Conservation (phyloP, 179 eudicot genomes). For the Corrigiola litoralis region DNA sequence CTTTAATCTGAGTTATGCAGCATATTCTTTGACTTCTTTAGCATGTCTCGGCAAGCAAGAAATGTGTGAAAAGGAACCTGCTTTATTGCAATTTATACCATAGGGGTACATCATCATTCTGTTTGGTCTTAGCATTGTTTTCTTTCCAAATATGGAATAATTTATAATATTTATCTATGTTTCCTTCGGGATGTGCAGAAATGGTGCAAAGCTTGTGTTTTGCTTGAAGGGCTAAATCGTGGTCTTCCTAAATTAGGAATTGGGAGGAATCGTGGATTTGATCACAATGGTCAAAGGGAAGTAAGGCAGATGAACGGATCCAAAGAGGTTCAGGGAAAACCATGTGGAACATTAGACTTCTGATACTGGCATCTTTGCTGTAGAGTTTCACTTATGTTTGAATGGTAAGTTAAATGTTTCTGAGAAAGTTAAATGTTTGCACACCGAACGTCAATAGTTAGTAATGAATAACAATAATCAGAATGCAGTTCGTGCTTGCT, state of each 20-base stretch:
- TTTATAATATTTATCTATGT: not conserved
- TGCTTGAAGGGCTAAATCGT: slow-evolving; percentile 86
- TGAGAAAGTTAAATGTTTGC: not conserved
- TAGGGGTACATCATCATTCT: not conserved
- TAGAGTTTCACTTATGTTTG: not conserved
- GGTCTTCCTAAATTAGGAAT: slow-evolving; percentile 91
- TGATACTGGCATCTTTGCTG: slow-evolving; percentile 20
- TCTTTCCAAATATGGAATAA: not conserved
- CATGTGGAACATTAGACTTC: slow-evolving; percentile 78
- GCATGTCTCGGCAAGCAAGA: no score
- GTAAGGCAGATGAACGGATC: slow-evolving; percentile 36
- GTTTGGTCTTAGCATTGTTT: not conserved
- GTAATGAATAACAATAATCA: no score
- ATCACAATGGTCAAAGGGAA: slow-evolving; percentile 26
- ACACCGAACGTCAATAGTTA: no score
- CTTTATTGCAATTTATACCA: not conserved
- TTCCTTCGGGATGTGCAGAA: slow-evolving; percentile 43
- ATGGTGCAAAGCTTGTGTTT: slow-evolving; percentile 99
- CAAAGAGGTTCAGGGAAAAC: slow-evolving; percentile 62
- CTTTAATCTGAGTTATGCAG: no score
- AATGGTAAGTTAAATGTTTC: not conserved
- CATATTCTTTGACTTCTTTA: no score
- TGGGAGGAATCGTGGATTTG: slow-evolving; percentile 63
- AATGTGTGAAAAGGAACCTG: no score
- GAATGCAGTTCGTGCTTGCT: no score